A percentile compares a stretch with the other conserved stretches of the same genome.
phyloP scores from a whole-genome alignment of 768 basidiomycete genomes.

The Amanita phalloides region DNA sequence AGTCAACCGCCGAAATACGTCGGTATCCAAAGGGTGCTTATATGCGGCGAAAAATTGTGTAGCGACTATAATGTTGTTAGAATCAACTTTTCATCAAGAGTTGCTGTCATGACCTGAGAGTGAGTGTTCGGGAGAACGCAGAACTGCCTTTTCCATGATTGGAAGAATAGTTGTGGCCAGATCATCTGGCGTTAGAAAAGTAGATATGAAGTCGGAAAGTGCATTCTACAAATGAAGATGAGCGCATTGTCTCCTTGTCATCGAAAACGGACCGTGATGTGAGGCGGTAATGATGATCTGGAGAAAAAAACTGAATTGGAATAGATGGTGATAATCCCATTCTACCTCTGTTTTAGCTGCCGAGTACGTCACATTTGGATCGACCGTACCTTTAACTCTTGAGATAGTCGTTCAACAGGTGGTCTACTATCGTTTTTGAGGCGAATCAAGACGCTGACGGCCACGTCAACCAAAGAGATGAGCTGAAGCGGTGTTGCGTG shows the following conservation, averaged over 20 bases:
- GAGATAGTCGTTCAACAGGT: conserved; percentile 29
- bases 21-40: conserved; percentile 33
- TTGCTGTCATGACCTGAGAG: conserved; percentile 39
- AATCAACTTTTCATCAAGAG: background rate
- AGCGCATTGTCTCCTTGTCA: background rate
- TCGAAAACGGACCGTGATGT: conserved; percentile 40
- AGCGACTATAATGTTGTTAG: conserved; percentile 28
- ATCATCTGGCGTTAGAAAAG: conserved; percentile 38
- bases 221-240: conserved; percentile 26
- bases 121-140: conserved; percentile 74
- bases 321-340: conserved; percentile 51
- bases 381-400: conserved; percentile 32
- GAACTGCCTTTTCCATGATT: conserved; percentile 65
- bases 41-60: conserved; percentile 49
- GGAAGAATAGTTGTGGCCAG: conserved; percentile 51
- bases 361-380: background rate
- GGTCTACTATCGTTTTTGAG: conserved; percentile 45
- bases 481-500: conserved; percentile 27
- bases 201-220: conserved; percentile 51
- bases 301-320: conserved; percentile 53
- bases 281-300: conserved; percentile 46
- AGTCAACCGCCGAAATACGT: conserved; percentile 43
- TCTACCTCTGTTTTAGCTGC: conserved; percentile 22
- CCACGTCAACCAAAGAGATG: conserved; percentile 51
- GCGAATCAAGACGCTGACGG: conserved; percentile 60